Base-by-base conservation (phyloP, 2,329 filamentous ascomycete species). In the Fusarium sp. region DNA sequence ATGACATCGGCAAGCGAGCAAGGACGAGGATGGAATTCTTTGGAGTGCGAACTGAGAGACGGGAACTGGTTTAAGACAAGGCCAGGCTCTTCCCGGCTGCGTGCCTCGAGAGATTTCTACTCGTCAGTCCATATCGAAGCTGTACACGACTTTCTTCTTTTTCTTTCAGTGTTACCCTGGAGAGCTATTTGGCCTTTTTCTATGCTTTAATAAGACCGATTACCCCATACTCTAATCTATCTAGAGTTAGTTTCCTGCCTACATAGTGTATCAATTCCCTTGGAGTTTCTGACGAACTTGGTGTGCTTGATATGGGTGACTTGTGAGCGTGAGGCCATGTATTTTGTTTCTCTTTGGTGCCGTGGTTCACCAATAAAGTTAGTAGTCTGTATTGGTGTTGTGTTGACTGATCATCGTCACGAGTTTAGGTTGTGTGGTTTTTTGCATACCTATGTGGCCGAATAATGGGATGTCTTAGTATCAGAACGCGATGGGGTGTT, bases 121-220 rank as follows among this genome's bases (percentile, higher is more conserved):
- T 43, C 18, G 23, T 41, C 35, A 49, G 50, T 59, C 39, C 53
- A 39, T 67, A 51, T 60, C 63, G 66, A 70, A 64, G 63, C 66
- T 67, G 58, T 70, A 52, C 63, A 67, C 70, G 72, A 73, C 67
- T 70, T 74, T 76, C 76, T 72, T 73, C 69, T 75, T 78, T 73
- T 76, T 69, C 74, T 76, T 77, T 73, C 74, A 78, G 76, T 78
- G 74, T 75, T 74, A 76, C 72, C 74, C 72, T 71, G 66, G 66
- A 74, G 71, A 78, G 72, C 71, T 75, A 69, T 76, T 74, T 77
- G 73, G 74, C 73, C 67, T 75, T 78, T 76, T 77, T 75, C 69
- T 75, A 79, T 70, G 73, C 72, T 78, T 79, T 77, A 80, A 80
- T 80, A 73, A 74, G 72, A 75, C 67, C 73, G 75, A 72, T 74